phyloP scores from a whole-genome alignment of 306 rosid genomes.

The Fragaria nilgerrensis region DNA sequence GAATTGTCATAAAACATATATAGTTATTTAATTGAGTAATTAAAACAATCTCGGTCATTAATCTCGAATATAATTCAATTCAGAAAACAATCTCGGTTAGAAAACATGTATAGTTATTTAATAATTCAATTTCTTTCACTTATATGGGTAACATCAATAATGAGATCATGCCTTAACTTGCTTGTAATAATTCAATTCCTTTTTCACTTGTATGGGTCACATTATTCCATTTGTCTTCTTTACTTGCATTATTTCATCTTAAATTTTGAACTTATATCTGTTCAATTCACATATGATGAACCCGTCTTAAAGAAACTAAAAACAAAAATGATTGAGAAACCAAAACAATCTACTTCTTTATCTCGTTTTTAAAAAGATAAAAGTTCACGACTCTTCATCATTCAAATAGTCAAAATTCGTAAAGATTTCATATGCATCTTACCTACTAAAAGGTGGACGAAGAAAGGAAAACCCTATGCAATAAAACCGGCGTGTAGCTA shows the following conservation, averaged over 20 bases:
- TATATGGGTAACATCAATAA: too few relatives aligned
- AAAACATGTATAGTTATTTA: too few relatives aligned
- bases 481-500: neutral
- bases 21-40: too few relatives aligned
- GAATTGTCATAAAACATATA: too few relatives aligned
- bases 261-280: neutral
- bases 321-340: neutral
- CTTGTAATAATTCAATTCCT: too few relatives aligned
- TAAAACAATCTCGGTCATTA: too few relatives aligned
- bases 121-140: too few relatives aligned
- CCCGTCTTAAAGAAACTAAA: neutral
- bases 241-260: too few relatives aligned
- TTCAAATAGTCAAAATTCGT: neutral
- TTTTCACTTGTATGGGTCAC: neutral
- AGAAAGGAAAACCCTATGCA: neutral
- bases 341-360: neutral
- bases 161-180: too few relatives aligned
- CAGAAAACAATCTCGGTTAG: too few relatives aligned
- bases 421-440: neutral
- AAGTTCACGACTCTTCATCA: neutral
- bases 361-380: neutral
- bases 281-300: neutral
- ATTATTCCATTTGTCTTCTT: too few relatives aligned
- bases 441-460: neutral
- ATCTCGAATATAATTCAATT: too few relatives aligned